These are phyloP conservation scores for Ogataea henricii DNA, from an alignment of 805 yeast species.

Conservation along the genomic window DNA sequence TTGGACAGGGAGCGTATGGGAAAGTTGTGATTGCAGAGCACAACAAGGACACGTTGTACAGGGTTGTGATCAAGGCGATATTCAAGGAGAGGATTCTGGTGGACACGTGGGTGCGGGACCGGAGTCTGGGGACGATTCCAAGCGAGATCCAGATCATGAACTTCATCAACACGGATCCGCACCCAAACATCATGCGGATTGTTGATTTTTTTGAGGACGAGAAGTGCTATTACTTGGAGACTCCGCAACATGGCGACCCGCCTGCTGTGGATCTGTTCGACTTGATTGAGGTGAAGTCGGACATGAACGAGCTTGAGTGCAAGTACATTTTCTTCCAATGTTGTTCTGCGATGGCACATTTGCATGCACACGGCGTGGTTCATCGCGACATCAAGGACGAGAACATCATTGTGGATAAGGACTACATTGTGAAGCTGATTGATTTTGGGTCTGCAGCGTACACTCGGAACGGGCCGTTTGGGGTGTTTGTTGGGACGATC, in stretches of 20 bases:
- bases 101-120: constrained; percentile 96
- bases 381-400: constrained; percentile 97
- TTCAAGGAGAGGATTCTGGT: constrained; percentile 91
- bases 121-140: constrained; percentile 89
- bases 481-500: constrained; percentile 95
- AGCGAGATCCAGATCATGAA: constrained; percentile 95
- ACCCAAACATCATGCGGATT: constrained; percentile 82
- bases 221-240: constrained; percentile 84
- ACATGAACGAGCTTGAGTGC: constrained; percentile 79
- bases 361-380: constrained; percentile 83
- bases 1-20: constrained; percentile 98
- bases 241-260: constrained; percentile 84
- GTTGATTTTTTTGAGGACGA: constrained; percentile 93
- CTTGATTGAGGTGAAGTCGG: constrained; percentile 79
- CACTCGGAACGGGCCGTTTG: constrained; percentile 88
- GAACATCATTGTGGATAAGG: constrained; percentile 82
- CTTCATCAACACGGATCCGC: constrained; percentile 72
- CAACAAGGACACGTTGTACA: constrained; percentile 59
- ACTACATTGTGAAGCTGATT: constrained; percentile 79
- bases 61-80: constrained; percentile 82
- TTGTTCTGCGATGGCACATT: constrained; percentile 73
- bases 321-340: constrained; percentile 77
- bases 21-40: constrained; percentile 82
- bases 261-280: constrained; percentile 95
- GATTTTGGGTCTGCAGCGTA: constrained; percentile 97